Base-by-base conservation (phyloP, 73 alveolate species). In the Paramecium biaurelia region DNA sequence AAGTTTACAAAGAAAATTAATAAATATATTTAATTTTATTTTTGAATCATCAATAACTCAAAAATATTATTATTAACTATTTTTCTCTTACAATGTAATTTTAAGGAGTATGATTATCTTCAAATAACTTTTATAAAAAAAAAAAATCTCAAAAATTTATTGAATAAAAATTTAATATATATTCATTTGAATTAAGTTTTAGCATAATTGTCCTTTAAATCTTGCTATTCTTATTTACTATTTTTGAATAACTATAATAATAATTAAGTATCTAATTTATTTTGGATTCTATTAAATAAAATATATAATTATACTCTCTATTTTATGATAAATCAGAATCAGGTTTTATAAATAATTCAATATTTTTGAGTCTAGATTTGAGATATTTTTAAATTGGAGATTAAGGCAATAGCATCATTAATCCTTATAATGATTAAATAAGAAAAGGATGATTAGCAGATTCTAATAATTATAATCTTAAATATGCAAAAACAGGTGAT, bases 401-500 rank as follows among this genome's bases (percentile, higher is more conserved):
- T 74, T 74, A 74, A 3, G 87, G 87, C 38, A 74, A 38, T 14
- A 74, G 7, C 87, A 74, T 74, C 87, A 79, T 79, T 47, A 79
- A 79, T 79, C 90, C 90, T 79, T 79, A 38, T 43, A 79, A 43
- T 11, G 56, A 24, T 79, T 79, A 14, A 30, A 79, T 23, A 38
- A 79, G 56, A 79, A 30, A 79, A 24, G 90, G 90, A 20, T 79
- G 56, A 38, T 47, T 79, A 9, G 74, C 47, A 11, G 90, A 21
- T 45, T 79, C 90, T 24, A 79, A 47, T 79, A 79, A 79, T 47
- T 79, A 23, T 10, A 79, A 26, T 43, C 90, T 38, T 43, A 79
- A 24, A 18, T 79, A 79, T 18, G 90, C 90, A 24, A 79, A 79
- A 15, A 42, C 70, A 15, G 90, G 90, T 14, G 90, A 79, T 79